These are phyloP conservation scores for Boletus patriciae DNA, from an alignment of 768 basidiomycete genomes.

Conservation along the genomic window DNA sequence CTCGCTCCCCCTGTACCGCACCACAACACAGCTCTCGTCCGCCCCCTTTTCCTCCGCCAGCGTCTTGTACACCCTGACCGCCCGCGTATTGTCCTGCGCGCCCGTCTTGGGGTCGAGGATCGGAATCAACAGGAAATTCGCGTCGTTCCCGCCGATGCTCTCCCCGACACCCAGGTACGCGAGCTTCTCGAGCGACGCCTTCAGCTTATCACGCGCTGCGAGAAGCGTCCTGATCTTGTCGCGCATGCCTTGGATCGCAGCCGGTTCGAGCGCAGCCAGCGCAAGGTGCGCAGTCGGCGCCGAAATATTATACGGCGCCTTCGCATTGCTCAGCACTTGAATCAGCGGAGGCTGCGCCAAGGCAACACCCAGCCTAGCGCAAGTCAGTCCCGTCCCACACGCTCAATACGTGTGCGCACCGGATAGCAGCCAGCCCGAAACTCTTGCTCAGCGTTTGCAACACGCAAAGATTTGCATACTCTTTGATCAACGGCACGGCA, in stretches of 20 bases:
- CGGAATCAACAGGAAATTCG: constrained; percentile 88
- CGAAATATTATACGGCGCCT: constrained; percentile 97
- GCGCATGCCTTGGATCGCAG: constrained; percentile 64
- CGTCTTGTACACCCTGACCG: constrained; percentile 67
- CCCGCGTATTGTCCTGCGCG: constrained; percentile 57
- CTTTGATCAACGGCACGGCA: constrained; percentile 67
- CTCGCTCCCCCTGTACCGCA: constrained; percentile 86
- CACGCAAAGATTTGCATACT: constrained; percentile 90
- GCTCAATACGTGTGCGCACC: constrained; percentile 53
- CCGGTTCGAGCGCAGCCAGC: constrained; percentile 67
- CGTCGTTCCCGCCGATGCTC: constrained; percentile 78
- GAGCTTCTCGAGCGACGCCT: constrained; percentile 49
- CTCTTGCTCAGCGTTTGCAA: constrained; percentile 96
- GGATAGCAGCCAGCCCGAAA: constrained; percentile 92
- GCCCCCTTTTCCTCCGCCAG: constrained; percentile 85
- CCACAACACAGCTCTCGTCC: constrained; percentile 82
- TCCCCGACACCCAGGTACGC: constrained; percentile 56
- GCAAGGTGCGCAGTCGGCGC: constrained; percentile 86
- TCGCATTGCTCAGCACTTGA: constrained; percentile 89
- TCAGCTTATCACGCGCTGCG: constrained; percentile 55
- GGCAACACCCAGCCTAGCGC: constrained; percentile 77
- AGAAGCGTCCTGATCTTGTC: constrained; percentile 59
- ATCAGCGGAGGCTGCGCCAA: constrained; percentile 88
- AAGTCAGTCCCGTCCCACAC: neutral
- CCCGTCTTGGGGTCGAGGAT: constrained; percentile 50